Conservation (phyloP, 78 protist genomes). For the Trichosphaerium sp. region DNA sequence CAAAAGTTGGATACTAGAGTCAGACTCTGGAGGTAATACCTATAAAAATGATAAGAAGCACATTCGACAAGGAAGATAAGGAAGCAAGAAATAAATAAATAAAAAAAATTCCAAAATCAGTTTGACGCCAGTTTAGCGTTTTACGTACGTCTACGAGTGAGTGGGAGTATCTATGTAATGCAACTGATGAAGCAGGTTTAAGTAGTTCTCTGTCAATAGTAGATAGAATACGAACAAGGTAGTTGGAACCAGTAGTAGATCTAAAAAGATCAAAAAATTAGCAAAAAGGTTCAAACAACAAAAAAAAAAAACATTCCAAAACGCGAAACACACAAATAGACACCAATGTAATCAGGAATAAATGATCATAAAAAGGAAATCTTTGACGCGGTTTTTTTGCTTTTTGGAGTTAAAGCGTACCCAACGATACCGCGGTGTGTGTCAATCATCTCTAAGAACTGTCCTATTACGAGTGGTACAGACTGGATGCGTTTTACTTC, state of each 20-base stretch:
- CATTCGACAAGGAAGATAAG: background rate
- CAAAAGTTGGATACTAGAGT: constrained; percentile 83
- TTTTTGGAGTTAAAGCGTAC: no score
- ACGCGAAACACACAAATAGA: background rate
- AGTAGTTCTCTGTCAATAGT: constrained; percentile 97
- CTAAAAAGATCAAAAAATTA: constrained; percentile 59
- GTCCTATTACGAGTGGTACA: constrained; percentile 98
- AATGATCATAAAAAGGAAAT: no score
- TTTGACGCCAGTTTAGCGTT: background rate
- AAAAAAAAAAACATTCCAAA: no score
- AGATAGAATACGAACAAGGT: constrained; percentile 90
- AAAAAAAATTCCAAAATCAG: no score
- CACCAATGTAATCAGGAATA: constrained; percentile 2
- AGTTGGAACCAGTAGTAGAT: constrained; percentile 86
- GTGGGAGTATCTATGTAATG: constrained; percentile 67
- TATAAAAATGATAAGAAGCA: constrained; percentile 93
- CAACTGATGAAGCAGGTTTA: constrained; percentile 96
- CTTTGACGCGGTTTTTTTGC: no score
- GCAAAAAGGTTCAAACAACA: background rate
- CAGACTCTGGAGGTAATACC: constrained; percentile 97
- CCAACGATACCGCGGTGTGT: constrained; percentile 70
- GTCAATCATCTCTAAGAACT: constrained; percentile 98
- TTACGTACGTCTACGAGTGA: constrained; percentile 6
- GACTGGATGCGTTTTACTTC: constrained; percentile 96
- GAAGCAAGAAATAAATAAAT: background rate